phyloP scores from a whole-genome alignment of 2,329 filamentous ascomycete species.

The Fusarium sp. region DNA sequence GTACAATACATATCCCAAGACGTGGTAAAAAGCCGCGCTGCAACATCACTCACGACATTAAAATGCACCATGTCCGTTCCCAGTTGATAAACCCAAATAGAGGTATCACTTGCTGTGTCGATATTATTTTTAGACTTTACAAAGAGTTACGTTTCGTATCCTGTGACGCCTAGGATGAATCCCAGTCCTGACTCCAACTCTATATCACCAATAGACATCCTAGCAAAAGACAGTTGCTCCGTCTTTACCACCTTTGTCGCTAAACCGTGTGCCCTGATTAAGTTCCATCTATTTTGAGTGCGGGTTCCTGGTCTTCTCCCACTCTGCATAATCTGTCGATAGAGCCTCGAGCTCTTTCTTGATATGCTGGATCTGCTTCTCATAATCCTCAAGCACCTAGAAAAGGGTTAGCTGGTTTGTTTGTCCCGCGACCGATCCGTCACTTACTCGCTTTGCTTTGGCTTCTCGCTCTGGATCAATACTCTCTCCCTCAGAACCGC shows the following conservation, averaged over 20 bases:
- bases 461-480: constrained; percentile 76
- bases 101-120: constrained; percentile 12
- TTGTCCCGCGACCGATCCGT: not conserved
- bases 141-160: constrained; percentile 28
- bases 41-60: constrained; percentile 20
- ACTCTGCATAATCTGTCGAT: constrained; percentile 65
- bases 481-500: constrained; percentile 62
- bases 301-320: constrained; percentile 61
- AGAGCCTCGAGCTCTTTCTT: constrained; percentile 75
- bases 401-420: constrained; percentile 15
- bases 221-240: constrained; percentile 20
- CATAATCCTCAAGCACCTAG: constrained; percentile 82
- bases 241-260: not conserved
- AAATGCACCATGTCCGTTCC: not conserved
- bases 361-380: constrained; percentile 80
- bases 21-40: constrained; percentile 27
- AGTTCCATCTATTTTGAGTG: constrained; percentile 45
- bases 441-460: constrained; percentile 77
- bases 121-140: constrained; percentile 21
- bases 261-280: constrained; percentile 3
- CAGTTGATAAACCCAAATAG: not conserved
- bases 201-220: constrained; percentile 33
- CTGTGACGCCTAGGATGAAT: constrained; percentile 37
- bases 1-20: constrained; percentile 36
- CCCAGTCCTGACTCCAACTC: constrained; percentile 35